Conservation (phyloP, 2,329 filamentous ascomycete genomes). For the Diaporthe citriasiana region DNA sequence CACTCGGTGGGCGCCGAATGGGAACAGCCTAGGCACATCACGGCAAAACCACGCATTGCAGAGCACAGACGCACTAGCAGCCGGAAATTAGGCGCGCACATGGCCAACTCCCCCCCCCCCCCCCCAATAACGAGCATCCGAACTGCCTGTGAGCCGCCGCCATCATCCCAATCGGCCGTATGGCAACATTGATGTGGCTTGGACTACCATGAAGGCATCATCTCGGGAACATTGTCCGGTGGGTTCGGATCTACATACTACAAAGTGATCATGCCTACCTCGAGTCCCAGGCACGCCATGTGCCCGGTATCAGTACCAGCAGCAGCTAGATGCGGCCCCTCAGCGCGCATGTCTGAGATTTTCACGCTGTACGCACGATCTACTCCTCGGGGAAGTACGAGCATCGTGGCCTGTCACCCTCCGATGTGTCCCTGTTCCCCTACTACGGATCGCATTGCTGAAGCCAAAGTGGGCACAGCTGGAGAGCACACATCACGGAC, state of each 20-base stretch:
- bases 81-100: constrained; percentile 33
- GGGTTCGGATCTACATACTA: constrained; percentile 5
- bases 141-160: neutral
- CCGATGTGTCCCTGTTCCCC: neutral
- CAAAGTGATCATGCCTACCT: neutral
- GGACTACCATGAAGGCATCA: neutral
- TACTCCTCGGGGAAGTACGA: neutral
- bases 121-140: neutral
- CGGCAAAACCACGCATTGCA: neutral
- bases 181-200: neutral
- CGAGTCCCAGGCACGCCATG: constrained; percentile 8
- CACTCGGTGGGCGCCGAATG: constrained; percentile 24
- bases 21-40: neutral
- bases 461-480: neutral
- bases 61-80: constrained; percentile 16
- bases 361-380: neutral
- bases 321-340: neutral
- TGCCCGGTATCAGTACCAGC: neutral
- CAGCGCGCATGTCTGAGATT: neutral
- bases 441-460: neutral
- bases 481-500: neutral
- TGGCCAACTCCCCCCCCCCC: neutral
- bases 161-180: neutral
- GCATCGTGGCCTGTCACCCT: neutral
- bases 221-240: constrained; percentile 10